Evolutionary conservation across 208 protist genomes (phyloP).

Genomic region (Crithidia brevicula): DNA sequence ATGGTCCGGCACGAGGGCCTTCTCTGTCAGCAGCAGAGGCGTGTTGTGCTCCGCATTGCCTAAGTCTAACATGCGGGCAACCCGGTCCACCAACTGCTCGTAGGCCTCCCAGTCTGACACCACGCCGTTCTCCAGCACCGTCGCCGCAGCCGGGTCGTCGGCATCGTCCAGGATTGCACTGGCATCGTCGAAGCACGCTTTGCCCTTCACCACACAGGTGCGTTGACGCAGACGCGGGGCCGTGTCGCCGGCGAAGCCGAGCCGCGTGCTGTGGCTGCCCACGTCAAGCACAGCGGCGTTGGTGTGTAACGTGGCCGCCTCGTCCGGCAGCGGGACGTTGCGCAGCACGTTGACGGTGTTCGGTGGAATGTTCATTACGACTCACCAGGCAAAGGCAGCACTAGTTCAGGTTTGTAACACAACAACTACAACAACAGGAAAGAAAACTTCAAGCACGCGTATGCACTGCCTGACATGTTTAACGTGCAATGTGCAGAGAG

Average conservation of each 20-base stretch:
- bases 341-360: slow-evolving; percentile 88
- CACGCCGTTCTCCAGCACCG: slow-evolving; percentile 58
- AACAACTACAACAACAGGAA: too few relatives aligned
- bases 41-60: slow-evolving; percentile 59
- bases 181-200: slow-evolving; percentile 53
- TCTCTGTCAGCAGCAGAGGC: slow-evolving; percentile 90
- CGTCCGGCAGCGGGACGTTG: slow-evolving; percentile 89
- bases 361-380: slow-evolving; percentile 77
- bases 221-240: slow-evolving; percentile 77
- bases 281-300: slow-evolving; percentile 88
- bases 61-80: slow-evolving; percentile 74
- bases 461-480: too few relatives aligned
- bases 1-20: slow-evolving; percentile 76
- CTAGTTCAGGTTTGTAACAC: too few relatives aligned
- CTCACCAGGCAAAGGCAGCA: too few relatives aligned
- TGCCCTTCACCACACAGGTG: slow-evolving; percentile 56
- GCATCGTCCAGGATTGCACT: slow-evolving; percentile 36
- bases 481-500: too few relatives aligned
- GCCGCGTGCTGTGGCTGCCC: slow-evolving; percentile 79
- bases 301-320: slow-evolving; percentile 75
- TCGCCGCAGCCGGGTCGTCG: slow-evolving; percentile 25
- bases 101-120: slow-evolving; percentile 88
- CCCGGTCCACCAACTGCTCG: slow-evolving; percentile 75
- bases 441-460: too few relatives aligned
- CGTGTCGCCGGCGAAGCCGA: slow-evolving; percentile 90